phyloP scores from a whole-genome alignment of 2,329 filamentous ascomycete species.

The Pseudonectria foliicola region DNA sequence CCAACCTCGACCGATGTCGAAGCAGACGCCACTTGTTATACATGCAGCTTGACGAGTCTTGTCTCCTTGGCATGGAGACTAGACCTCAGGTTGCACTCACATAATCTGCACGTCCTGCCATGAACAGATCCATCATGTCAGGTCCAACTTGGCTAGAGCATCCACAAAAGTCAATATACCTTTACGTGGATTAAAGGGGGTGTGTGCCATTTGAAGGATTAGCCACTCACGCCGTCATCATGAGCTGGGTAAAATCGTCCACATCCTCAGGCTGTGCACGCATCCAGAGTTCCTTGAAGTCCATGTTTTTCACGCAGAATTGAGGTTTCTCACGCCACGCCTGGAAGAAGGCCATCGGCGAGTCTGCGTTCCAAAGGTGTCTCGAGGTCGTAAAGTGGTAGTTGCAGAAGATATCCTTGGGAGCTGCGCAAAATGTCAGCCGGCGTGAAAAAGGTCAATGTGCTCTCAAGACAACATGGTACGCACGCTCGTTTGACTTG shows the following conservation, averaged over 20 bases:
- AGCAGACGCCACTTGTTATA: too few relatives aligned
- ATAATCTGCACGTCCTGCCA: too few relatives aligned
- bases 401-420: constrained; percentile 8
- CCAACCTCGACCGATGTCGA: too few relatives aligned
- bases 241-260: constrained; percentile 33
- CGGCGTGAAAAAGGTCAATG: too few relatives aligned
- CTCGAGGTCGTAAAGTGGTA: constrained; percentile 31
- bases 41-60: too few relatives aligned
- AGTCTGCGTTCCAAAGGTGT: constrained; percentile 36
- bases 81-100: too few relatives aligned
- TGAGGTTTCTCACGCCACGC: constrained; percentile 38
- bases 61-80: too few relatives aligned
- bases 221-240: constrained; percentile 30
- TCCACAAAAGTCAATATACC: background rate
- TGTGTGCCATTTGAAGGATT: too few relatives aligned
- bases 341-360: constrained; percentile 34
- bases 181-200: too few relatives aligned
- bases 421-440: constrained; percentile 4
- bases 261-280: constrained; percentile 30
- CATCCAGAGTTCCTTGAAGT: constrained; percentile 30
- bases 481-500: constrained; percentile 25
- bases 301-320: constrained; percentile 27
- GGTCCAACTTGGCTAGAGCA: background rate
- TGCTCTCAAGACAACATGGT: too few relatives aligned
- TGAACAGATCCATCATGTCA: background rate